phyloP scores from a whole-genome alignment of 768 basidiomycete species.

The Asterophora parasitica region DNA sequence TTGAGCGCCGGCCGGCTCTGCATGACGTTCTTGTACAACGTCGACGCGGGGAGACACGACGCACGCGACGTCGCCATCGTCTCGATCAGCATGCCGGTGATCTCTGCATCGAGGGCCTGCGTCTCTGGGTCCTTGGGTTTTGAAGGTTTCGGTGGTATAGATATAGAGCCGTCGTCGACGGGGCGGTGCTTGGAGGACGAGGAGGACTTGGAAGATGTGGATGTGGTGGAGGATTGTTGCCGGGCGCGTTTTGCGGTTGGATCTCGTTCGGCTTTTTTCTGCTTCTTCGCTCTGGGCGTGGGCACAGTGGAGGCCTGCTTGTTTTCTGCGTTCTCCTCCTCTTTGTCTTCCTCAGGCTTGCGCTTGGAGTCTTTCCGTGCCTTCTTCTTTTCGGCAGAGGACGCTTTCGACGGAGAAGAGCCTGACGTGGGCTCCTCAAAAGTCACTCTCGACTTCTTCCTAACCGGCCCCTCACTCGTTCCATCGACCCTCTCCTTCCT shows the following conservation, averaged over 20 bases:
- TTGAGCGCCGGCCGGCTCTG: slow-evolving; percentile 50
- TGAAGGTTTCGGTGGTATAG: neutral
- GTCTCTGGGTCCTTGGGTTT: slow-evolving; percentile 4
- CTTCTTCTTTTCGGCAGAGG: slow-evolving; percentile 1
- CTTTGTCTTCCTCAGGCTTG: slow-evolving; percentile 10
- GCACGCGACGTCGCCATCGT: slow-evolving; percentile 69
- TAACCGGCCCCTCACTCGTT: slow-evolving; percentile 10
- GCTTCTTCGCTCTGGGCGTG: slow-evolving; percentile 18
- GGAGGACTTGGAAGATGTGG: neutral
- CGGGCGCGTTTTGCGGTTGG: neutral
- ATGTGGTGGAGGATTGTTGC: neutral
- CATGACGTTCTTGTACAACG: slow-evolving; percentile 48
- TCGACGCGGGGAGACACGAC: slow-evolving; percentile 53
- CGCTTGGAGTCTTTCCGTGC: slow-evolving; percentile 10
- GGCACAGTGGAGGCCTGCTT: slow-evolving; percentile 7
- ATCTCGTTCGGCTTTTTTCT: slow-evolving; percentile 16
- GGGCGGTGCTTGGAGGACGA: neutral
- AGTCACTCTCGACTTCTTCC: slow-evolving; percentile 19
- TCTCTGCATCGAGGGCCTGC: slow-evolving; percentile 26
- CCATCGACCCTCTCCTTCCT: slow-evolving; percentile 16
- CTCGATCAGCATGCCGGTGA: slow-evolving; percentile 67
- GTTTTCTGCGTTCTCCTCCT: slow-evolving; percentile 10
- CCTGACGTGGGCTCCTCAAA: neutral
- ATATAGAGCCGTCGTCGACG: neutral
- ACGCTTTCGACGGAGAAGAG: neutral